Conservation (phyloP, 306 rosid species). For the Corylus avellana region DNA sequence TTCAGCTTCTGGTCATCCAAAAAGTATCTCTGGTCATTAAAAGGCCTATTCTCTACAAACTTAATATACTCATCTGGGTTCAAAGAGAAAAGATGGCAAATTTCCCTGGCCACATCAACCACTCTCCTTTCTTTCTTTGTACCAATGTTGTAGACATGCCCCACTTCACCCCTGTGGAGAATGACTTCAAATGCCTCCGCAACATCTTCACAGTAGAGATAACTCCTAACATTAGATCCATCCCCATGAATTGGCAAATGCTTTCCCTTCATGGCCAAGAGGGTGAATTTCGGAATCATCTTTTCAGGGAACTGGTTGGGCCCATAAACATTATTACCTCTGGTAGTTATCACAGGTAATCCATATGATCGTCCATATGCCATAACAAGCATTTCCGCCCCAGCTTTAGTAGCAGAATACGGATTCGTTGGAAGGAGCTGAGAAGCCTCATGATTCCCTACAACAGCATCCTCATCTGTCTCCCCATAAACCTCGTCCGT, state of each 20-base stretch:
- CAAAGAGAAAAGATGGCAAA: conserved; percentile 48
- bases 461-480: conserved; percentile 60
- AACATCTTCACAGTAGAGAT: conserved; percentile 59
- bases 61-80: conserved; percentile 40
- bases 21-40: conserved; percentile 62
- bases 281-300: conserved; percentile 58
- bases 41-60: conserved; percentile 56
- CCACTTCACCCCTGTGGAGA: conserved; percentile 60
- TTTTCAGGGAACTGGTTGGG: conserved; percentile 67
- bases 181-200: conserved; percentile 66
- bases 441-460: conserved; percentile 65
- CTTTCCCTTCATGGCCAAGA: conserved; percentile 59
- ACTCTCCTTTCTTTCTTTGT: conserved; percentile 61
- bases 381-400: conserved; percentile 72
- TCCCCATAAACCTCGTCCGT: conserved; percentile 69
- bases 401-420: conserved; percentile 65
- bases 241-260: conserved; percentile 64
- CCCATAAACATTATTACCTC: conserved; percentile 65
- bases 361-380: conserved; percentile 62
- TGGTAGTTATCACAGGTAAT: conserved; percentile 55
- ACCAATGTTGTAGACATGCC: conserved; percentile 68
- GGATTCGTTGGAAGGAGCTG: conserved; percentile 69
- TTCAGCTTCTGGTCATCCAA: conserved; percentile 58
- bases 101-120: conserved; percentile 56
- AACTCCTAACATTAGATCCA: conserved; percentile 67